Evolutionary conservation across 2,329 filamentous ascomycete species (phyloP).

Genomic region (Hypoxylon sp.): DNA sequence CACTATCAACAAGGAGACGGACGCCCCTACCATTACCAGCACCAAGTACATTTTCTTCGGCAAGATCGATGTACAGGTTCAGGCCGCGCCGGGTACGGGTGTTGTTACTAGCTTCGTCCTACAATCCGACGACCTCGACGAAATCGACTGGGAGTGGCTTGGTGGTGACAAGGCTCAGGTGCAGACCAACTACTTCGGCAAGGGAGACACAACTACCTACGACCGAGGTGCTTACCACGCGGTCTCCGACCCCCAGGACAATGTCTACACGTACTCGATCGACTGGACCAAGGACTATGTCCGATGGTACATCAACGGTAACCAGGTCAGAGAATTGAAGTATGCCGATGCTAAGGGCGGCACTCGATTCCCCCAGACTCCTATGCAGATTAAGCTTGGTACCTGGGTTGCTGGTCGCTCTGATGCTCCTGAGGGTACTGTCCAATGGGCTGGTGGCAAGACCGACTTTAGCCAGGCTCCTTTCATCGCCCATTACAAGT

Average conservation of each 20-base stretch:
- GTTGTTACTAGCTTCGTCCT: slow-evolving; percentile 93
- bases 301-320: slow-evolving; percentile 76
- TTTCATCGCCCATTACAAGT: slow-evolving; percentile 71
- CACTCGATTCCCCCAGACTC: slow-evolving; percentile 78
- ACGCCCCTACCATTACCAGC: slow-evolving; percentile 80
- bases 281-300: slow-evolving; percentile 77
- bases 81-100: slow-evolving; percentile 84
- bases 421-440: slow-evolving; percentile 77
- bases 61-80: slow-evolving; percentile 82
- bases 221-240: slow-evolving; percentile 76
- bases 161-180: slow-evolving; percentile 81
- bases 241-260: slow-evolving; percentile 68
- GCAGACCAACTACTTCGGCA: slow-evolving; percentile 89
- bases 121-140: slow-evolving; percentile 91
- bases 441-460: slow-evolving; percentile 76
- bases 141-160: slow-evolving; percentile 98
- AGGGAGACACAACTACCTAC: slow-evolving; percentile 77
- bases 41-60: slow-evolving; percentile 98
- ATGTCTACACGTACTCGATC: slow-evolving; percentile 76
- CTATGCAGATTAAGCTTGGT: slow-evolving; percentile 79
- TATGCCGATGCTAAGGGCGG: slow-evolving; percentile 72
- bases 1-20: slow-evolving; percentile 76
- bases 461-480: slow-evolving; percentile 68
- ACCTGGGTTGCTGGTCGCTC: slow-evolving; percentile 74
- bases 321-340: slow-evolving; percentile 72